Evolutionary conservation across 805 yeast species (phyloP).

Genomic region (Kockiozyma suomiensis): DNA sequence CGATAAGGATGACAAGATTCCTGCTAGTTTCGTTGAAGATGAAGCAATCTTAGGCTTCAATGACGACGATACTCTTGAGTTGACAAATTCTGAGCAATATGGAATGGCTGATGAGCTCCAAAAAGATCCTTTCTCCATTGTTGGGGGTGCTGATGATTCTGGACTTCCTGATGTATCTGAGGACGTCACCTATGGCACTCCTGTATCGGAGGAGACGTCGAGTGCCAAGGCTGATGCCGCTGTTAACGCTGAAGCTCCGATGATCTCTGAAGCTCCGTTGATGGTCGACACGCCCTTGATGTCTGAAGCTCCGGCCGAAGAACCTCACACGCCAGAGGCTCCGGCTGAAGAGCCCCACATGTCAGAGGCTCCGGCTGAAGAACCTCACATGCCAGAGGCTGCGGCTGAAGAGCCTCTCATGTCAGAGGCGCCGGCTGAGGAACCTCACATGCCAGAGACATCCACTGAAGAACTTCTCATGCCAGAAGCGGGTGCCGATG

Average conservation of each 20-base stretch:
- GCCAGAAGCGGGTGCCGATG: slow-evolving; percentile 17
- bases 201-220: slow-evolving; percentile 23
- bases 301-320: not conserved
- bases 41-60: not conserved
- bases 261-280: slow-evolving; percentile 2
- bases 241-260: not conserved
- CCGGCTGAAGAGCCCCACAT: too few species aligned
- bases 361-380: too few species aligned
- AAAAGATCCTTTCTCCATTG: not conserved
- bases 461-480: slow-evolving; percentile 5
- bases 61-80: slow-evolving; percentile 4
- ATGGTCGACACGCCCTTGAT: slow-evolving; percentile 6
- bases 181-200: slow-evolving; percentile 15
- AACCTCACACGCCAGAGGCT: too few species aligned
- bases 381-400: slow-evolving; percentile 14
- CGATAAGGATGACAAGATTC: slow-evolving; percentile 12
- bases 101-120: not conserved
- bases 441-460: not conserved
- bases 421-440: not conserved
- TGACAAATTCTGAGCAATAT: not conserved
- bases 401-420: too few species aligned
- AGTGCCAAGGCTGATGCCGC: too few species aligned
- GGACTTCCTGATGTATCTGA: slow-evolving; percentile 22
- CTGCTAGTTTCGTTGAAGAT: slow-evolving; percentile 7
- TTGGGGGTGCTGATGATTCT: slow-evolving; percentile 6